Conservation (phyloP, 345 rosid species). For the Pugionium cornutum region DNA sequence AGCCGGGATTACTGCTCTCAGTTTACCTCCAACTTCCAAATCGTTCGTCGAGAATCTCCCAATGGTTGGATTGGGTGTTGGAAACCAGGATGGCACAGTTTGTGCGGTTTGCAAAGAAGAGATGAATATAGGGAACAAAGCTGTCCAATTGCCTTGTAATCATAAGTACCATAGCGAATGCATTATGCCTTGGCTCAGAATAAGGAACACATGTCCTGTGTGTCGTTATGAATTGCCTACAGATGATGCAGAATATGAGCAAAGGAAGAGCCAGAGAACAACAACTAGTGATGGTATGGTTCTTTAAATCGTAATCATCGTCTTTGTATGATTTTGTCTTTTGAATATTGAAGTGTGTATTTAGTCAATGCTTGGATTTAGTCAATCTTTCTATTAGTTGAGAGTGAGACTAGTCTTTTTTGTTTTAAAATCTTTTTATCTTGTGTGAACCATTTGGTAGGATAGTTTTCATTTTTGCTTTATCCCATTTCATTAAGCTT, state of each 20-base stretch:
- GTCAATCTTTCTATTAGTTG: not conserved
- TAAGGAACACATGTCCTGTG: slow-evolving; percentile 92
- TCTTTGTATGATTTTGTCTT: slow-evolving; percentile 15
- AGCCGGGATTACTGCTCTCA: slow-evolving; percentile 48
- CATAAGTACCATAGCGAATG: slow-evolving; percentile 86
- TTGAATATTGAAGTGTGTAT: slow-evolving; percentile 14
- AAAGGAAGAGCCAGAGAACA: slow-evolving; percentile 47
- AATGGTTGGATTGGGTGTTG: slow-evolving; percentile 42
- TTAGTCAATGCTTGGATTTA: slow-evolving; percentile 22
- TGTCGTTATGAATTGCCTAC: slow-evolving; percentile 90
- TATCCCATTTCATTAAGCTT: no score
- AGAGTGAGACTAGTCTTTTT: not conserved
- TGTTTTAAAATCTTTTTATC: not conserved
- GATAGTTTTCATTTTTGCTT: no score
- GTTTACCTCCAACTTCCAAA: slow-evolving; percentile 69
- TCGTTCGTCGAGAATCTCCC: slow-evolving; percentile 65
- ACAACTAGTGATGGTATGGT: slow-evolving; percentile 1
- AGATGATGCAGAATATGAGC: slow-evolving; percentile 73
- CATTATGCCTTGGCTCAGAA: slow-evolving; percentile 77
- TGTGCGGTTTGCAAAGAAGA: slow-evolving; percentile 97
- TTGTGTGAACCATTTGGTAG: slow-evolving; percentile 8
- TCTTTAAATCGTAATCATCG: slow-evolving; percentile 20
- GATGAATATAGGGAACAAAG: slow-evolving; percentile 56
- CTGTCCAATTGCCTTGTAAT: slow-evolving; percentile 71
- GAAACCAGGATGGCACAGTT: slow-evolving; percentile 36